A percentile compares a stretch with the other conserved stretches of the same genome.
phyloP scores from a whole-genome alignment of 805 yeast species.

The Zygosaccharomyces siamensis region DNA sequence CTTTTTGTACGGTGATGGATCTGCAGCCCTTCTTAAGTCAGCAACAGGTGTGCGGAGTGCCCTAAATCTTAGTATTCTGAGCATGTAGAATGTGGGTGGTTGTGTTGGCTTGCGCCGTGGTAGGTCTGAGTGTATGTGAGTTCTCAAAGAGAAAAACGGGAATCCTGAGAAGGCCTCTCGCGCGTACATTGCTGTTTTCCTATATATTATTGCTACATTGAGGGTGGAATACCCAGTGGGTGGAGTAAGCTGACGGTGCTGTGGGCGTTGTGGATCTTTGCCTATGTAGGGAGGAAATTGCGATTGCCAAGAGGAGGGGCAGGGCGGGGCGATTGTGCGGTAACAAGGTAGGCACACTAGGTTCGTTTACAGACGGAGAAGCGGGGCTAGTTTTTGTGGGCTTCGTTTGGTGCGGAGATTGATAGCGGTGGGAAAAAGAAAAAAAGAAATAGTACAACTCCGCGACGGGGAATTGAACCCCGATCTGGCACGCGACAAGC shows the following conservation, averaged over 20 bases:
- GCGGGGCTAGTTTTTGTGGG: neutral
- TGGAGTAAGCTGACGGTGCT: neutral
- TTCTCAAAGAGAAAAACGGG: neutral
- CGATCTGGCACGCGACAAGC: slow-evolving; percentile 9
- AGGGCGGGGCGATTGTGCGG: neutral
- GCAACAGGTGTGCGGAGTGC: neutral
- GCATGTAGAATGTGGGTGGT: neutral
- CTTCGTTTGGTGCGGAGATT: neutral
- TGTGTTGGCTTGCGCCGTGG: too few species aligned
- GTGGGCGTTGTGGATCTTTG: neutral
- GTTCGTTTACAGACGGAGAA: neutral
- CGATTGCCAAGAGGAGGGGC: neutral
- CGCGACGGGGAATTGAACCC: slow-evolving; percentile 9
- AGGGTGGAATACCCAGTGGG: neutral
- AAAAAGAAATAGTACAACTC: neutral
- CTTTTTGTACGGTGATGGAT: slow-evolving; percentile 16
- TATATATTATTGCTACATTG: neutral
- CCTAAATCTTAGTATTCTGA: neutral
- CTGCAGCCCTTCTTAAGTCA: neutral
- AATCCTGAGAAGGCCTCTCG: neutral
- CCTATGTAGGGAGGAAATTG: neutral
- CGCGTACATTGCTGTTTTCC: neutral
- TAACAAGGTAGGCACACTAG: neutral
- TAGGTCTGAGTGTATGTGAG: neutral
- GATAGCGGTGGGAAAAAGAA: neutral